Conservation (phyloP, 2,329 filamentous ascomycete species). For the Trichoderma arundinaceum region DNA sequence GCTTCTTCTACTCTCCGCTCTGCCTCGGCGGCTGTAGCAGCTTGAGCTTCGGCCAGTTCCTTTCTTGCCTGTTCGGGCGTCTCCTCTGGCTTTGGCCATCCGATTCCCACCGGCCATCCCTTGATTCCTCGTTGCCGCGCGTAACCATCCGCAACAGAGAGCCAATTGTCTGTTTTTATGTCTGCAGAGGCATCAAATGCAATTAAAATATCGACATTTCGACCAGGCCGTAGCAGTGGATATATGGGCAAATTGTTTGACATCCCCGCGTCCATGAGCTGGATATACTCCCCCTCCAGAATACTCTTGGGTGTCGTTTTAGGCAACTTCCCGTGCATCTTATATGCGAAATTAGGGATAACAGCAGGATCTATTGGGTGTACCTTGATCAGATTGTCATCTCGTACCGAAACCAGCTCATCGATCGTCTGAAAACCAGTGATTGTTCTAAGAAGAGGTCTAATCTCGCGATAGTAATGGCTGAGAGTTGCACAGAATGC, state of each 20-base stretch:
- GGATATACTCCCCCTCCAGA: conserved; percentile 71
- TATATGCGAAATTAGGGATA: conserved; percentile 87
- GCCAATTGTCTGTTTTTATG: conserved; percentile 93
- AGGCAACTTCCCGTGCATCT: conserved; percentile 77
- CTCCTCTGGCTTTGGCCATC: conserved; percentile 76
- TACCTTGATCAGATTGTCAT: conserved; percentile 85
- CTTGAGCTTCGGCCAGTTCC: conserved; percentile 70
- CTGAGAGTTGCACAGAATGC: conserved; percentile 95
- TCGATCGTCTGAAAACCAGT: conserved; percentile 79
- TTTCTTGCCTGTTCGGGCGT: conserved; percentile 64
- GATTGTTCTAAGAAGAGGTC: conserved; percentile 77
- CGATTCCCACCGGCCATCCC: conserved; percentile 93
- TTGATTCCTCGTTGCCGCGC: conserved; percentile 87
- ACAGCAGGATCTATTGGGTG: conserved; percentile 92
- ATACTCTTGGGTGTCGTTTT: conserved; percentile 79
- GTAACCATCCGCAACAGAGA: conserved; percentile 92
- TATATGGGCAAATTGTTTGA: conserved; percentile 98
- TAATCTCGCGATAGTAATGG: conserved; percentile 93
- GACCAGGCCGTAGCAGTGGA: conserved; percentile 84
- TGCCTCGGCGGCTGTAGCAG: conserved; percentile 63
- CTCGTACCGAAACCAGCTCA: conserved; percentile 78
- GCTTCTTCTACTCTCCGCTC: conserved; percentile 68
- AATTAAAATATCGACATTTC: conserved; percentile 86
- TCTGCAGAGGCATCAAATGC: conserved; percentile 96
- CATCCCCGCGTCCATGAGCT: conserved; percentile 97